A percentile compares a stretch with the other conserved stretches of the same genome.
Conservation (phyloP, 2,329 filamentous ascomycete genomes). For the Macroventuria anomochaeta region DNA sequence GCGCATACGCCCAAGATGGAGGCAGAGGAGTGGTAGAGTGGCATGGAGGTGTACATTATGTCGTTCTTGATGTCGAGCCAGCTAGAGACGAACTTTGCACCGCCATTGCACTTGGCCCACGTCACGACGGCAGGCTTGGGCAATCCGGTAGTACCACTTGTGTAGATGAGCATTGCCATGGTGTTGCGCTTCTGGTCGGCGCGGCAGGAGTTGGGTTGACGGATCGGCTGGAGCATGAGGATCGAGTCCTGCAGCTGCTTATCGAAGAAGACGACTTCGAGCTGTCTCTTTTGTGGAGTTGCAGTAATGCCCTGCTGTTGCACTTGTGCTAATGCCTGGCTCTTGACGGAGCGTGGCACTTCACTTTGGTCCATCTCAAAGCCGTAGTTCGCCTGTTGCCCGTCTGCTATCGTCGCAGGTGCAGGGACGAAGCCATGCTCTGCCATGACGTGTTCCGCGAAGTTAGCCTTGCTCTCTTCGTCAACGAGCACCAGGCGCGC, state of each 20-base stretch:
- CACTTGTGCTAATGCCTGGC: slow-evolving; percentile 22
- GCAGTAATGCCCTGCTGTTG: slow-evolving; percentile 16
- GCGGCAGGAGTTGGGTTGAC: slow-evolving; percentile 39
- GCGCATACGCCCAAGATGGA: slow-evolving; percentile 39
- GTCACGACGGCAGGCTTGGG: slow-evolving; percentile 46
- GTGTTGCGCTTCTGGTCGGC: slow-evolving; percentile 29
- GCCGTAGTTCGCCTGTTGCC: slow-evolving; percentile 28
- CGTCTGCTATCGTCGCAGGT: slow-evolving; percentile 6
- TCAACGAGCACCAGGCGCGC: slow-evolving; percentile 66
- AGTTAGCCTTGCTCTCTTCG: slow-evolving; percentile 51
- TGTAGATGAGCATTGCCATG: slow-evolving; percentile 50
- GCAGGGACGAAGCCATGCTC: slow-evolving; percentile 37
- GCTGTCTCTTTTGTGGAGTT: slow-evolving; percentile 22
- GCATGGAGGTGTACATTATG: slow-evolving; percentile 49
- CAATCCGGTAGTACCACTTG: slow-evolving; percentile 47
- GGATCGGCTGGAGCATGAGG: slow-evolving; percentile 35
- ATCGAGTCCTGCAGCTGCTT: slow-evolving; percentile 37
- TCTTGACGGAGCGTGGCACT: slow-evolving; percentile 26
- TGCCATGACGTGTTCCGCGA: slow-evolving; percentile 31
- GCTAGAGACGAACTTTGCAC: slow-evolving; percentile 23
- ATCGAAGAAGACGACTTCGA: slow-evolving; percentile 44
- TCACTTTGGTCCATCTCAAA: slow-evolving; percentile 33
- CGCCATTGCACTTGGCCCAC: slow-evolving; percentile 35
- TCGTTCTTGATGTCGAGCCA: slow-evolving; percentile 41
- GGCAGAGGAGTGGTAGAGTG: slow-evolving; percentile 47